Evolutionary conservation across 768 basidiomycete genomes (phyloP).

Genomic region (Lentinula sp.): DNA sequence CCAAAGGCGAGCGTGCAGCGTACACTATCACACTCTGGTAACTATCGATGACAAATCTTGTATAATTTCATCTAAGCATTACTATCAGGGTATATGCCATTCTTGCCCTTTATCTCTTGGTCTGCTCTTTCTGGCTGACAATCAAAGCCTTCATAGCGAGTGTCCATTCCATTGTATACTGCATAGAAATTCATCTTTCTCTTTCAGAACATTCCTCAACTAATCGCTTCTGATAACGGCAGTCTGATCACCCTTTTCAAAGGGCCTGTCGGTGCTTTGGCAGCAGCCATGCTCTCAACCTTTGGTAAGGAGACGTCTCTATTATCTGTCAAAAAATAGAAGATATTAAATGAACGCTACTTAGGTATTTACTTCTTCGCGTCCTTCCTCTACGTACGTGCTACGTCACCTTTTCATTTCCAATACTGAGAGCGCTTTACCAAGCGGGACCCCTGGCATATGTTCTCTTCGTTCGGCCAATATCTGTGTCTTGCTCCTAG

Average conservation of each 20-base stretch:
- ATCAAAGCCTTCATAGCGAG: slow-evolving; percentile 70
- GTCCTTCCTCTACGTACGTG: slow-evolving; percentile 79
- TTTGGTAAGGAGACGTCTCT: slow-evolving; percentile 46
- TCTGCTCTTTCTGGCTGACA: slow-evolving; percentile 85
- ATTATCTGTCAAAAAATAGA: neutral
- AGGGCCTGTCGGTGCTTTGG: slow-evolving; percentile 72
- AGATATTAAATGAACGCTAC: slow-evolving; percentile 7
- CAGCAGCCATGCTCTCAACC: slow-evolving; percentile 85
- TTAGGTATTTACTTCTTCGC: slow-evolving; percentile 75
- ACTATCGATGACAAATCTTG: slow-evolving; percentile 10
- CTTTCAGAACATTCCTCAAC: slow-evolving; percentile 44
- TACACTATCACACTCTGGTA: slow-evolving; percentile 72
- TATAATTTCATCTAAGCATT: neutral
- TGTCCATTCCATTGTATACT: neutral
- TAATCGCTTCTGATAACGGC: slow-evolving; percentile 40
- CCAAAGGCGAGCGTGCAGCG: slow-evolving; percentile 78
- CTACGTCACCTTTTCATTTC: neutral
- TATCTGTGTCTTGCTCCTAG: slow-evolving; percentile 87
- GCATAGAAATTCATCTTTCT: neutral
- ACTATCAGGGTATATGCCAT: slow-evolving; percentile 73
- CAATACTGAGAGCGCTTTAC: slow-evolving; percentile 6
- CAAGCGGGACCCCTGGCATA: slow-evolving; percentile 95
- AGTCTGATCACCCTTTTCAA: slow-evolving; percentile 62
- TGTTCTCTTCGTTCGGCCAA: slow-evolving; percentile 91
- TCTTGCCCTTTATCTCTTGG: slow-evolving; percentile 75